These are phyloP conservation scores for Saxophila tyrrhenica DNA, from an alignment of 495 filamentous ascomycete genomes.

Conservation along the genomic window DNA sequence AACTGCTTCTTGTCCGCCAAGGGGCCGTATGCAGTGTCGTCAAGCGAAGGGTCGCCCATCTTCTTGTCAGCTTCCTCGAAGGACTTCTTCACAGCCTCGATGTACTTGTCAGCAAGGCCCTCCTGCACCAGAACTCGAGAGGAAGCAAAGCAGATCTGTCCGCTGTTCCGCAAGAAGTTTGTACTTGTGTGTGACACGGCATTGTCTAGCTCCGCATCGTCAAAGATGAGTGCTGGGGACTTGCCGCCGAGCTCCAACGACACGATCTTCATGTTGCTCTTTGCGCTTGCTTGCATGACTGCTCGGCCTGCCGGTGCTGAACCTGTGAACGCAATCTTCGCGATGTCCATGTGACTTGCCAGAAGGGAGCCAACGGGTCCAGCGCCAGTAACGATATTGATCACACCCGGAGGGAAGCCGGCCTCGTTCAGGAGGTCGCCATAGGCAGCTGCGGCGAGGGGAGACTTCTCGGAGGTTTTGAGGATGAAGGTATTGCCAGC, in stretches of 20 bases:
- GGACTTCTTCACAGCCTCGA: constrained; percentile 25
- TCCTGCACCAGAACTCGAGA: constrained; percentile 27
- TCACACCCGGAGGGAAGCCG: constrained; percentile 30
- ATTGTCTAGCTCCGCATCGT: constrained; percentile 30
- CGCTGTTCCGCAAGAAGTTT: constrained; percentile 22
- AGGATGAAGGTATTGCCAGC: constrained; percentile 30
- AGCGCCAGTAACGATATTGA: constrained; percentile 29
- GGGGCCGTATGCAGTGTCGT: constrained; percentile 25
- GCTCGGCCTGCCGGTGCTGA: constrained; percentile 23
- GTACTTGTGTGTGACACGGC: constrained; percentile 16
- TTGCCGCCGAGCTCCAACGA: constrained; percentile 32
- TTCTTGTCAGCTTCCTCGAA: constrained; percentile 21
- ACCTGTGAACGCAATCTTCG: constrained; percentile 31
- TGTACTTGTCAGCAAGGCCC: constrained; percentile 25
- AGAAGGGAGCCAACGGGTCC: constrained; percentile 25
- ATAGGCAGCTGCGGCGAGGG: constrained; percentile 19
- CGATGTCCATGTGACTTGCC: constrained; percentile 28
- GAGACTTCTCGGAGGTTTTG: constrained; percentile 30
- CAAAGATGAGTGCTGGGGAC: constrained; percentile 28
- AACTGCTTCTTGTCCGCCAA: constrained; percentile 29
- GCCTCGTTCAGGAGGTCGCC: constrained; percentile 27
- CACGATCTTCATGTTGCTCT: constrained; percentile 29
- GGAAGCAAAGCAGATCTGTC: constrained; percentile 22
- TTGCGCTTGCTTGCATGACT: constrained; percentile 25
- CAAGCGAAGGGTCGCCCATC: constrained; percentile 20